phyloP scores from a whole-genome alignment of 2,329 filamentous ascomycete species.

The Reticulascus tulasneorum region DNA sequence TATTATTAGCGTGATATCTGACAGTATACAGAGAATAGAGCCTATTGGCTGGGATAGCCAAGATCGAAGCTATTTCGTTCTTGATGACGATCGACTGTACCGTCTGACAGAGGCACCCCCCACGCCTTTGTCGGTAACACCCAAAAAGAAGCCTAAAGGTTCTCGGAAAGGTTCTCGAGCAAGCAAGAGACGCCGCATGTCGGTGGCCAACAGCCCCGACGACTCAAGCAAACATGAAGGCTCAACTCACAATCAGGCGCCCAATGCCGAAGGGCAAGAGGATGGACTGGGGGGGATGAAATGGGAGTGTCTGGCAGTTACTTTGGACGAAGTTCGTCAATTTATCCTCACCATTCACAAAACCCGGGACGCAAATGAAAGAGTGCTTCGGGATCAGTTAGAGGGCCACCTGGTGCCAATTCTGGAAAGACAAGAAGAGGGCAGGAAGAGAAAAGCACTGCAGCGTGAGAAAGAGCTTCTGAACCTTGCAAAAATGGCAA shows the following conservation, averaged over 20 bases:
- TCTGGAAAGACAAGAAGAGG: conserved; percentile 73
- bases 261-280: conserved; percentile 34
- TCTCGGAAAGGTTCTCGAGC: conserved; percentile 56
- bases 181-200: conserved; percentile 66
- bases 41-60: conserved; percentile 85
- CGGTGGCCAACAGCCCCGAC: conserved; percentile 37
- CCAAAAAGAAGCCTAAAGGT: conserved; percentile 63
- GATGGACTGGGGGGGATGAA: conserved; percentile 70
- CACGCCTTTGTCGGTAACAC: conserved; percentile 56
- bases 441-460: conserved; percentile 65
- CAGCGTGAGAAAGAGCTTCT: conserved; percentile 74
- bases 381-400: conserved; percentile 67
- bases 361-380: conserved; percentile 81
- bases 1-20: conserved; percentile 15
- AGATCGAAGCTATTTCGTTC: conserved; percentile 81
- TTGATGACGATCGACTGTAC: conserved; percentile 93
- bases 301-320: conserved; percentile 90
- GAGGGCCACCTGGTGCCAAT: conserved; percentile 77
- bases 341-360: conserved; percentile 70
- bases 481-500: conserved; percentile 81
- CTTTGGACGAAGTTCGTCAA: conserved; percentile 68
- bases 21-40: conserved; percentile 59
- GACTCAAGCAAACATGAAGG: too few species aligned
- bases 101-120: conserved; percentile 73
- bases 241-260: conserved; percentile 22